Percentiles rank a stretch among this genome's conserved stretches.
phyloP scores from a whole-genome alignment of 495 filamentous ascomycete genomes.

The Penicillium diatomitis region DNA sequence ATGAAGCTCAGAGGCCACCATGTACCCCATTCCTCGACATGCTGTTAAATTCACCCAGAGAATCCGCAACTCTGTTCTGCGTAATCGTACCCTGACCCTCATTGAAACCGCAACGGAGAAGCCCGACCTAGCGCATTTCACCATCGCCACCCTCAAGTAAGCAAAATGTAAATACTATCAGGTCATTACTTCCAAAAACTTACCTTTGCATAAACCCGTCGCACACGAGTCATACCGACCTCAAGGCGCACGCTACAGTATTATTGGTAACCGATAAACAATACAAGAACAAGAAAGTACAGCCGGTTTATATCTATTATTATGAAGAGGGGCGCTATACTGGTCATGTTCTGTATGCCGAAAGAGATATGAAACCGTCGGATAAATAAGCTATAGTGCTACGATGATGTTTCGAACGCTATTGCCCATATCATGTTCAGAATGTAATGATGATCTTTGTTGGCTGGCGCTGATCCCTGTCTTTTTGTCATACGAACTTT shows the following conservation, averaged over 20 bases:
- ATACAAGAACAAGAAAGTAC: conserved; percentile 11
- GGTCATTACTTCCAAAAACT: conserved; percentile 3
- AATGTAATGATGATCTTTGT: too few relatives aligned
- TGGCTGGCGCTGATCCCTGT: too few relatives aligned
- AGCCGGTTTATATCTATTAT: conserved; percentile 9
- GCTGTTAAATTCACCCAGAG: conserved; percentile 9
- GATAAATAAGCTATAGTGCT: conserved; percentile 2
- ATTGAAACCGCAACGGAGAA: conserved; percentile 11
- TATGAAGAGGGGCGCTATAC: conserved; percentile 10
- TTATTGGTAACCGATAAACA: conserved; percentile 11
- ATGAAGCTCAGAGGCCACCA: conserved; percentile 2
- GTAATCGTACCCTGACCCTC: conserved; percentile 8
- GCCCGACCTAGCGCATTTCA: conserved; percentile 12
- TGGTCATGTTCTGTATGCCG: conserved; percentile 8
- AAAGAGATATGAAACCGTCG: conserved; percentile 10
- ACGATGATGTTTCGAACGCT: too few relatives aligned
- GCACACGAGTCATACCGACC: conserved; percentile 12
- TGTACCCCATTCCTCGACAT: conserved; percentile 10
- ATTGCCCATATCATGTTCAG: neutral
- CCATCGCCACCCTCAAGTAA: conserved; percentile 12
- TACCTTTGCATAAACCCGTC: conserved; percentile 9
- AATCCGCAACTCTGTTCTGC: conserved; percentile 8
- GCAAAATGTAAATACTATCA: conserved; percentile 1
- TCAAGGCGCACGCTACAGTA: conserved; percentile 8
- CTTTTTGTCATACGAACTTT: too few relatives aligned